Base-by-base conservation (phyloP, 768 basidiomycete genomes). In the Boletellus ananas region DNA sequence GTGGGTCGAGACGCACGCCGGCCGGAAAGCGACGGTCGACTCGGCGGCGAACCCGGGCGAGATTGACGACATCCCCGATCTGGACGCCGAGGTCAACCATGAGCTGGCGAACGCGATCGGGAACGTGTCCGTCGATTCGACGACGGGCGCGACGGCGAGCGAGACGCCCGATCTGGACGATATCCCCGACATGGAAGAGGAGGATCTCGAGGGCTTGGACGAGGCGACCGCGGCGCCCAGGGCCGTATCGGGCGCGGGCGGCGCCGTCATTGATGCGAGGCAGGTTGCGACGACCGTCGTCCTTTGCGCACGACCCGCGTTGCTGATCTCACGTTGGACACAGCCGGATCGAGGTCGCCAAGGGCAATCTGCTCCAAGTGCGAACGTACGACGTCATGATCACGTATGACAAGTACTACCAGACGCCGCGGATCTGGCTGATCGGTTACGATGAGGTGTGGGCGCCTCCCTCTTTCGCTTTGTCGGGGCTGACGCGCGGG, bases 371-470 rank as follows among this genome's bases (percentile, higher is more conserved):
- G 23, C 75, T 98, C 36, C 91, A 94, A 78, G 92, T 98, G 35
- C 83, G 96, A 63, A 99, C 95, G 11, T 99, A 99, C 74, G 96
- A 99, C 68, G 94, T 97, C 62, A 91, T 96, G 87, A 98, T 99
- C 75, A 92, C 91, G 42, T 99, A 98, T 69, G 96, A 99, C 80
- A 99, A 98, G 74, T 95, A 94, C 71, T 98, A 99, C 71, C 96
- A 98, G 70, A 97, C 94, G 12, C 96, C 96, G 20, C 83, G 95
- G 58, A 88, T 97, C 66, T 99, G 96, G 96, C 73, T 99, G 51
- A 81, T 94, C 57, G 96, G 96, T 17, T 97, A 97, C 65, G 94
- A 97, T 65, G 96, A 98, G 82, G 93, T 90, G 55, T 49, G 73
- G 4, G 23, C 23, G 3, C 23, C 23, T 23, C 23, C 23, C 23